phyloP scores from a whole-genome alignment of 2,329 filamentous ascomycete species.

The Sclerotiophoma versabilis region DNA sequence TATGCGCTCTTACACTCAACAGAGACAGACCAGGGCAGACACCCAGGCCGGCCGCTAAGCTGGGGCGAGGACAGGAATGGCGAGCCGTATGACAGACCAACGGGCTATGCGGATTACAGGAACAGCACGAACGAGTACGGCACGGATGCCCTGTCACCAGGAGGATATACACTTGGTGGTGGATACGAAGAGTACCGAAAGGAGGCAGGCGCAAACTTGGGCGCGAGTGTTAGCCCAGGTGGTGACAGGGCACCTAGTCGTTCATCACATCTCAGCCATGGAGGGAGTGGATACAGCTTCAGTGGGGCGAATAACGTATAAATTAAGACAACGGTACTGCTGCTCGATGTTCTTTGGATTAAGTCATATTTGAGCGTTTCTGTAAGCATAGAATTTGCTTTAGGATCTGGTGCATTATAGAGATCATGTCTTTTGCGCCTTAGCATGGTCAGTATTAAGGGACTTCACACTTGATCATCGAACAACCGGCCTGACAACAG shows the following conservation, averaged over 20 bases:
- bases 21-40: slow-evolving; percentile 49
- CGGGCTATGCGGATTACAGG: slow-evolving; percentile 52
- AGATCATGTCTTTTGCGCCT: slow-evolving; percentile 1
- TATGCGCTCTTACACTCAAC: slow-evolving; percentile 58
- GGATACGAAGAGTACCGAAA: slow-evolving; percentile 47
- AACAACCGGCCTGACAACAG: too few relatives aligned
- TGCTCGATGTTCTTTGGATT: not conserved
- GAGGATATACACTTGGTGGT: slow-evolving; percentile 22
- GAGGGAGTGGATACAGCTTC: slow-evolving; percentile 34
- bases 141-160: slow-evolving; percentile 42
- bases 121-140: slow-evolving; percentile 33
- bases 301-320: slow-evolving; percentile 14
- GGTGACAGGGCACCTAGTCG: slow-evolving; percentile 13
- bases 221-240: slow-evolving; percentile 8
- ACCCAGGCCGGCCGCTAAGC: slow-evolving; percentile 50
- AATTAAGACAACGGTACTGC: not conserved
- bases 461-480: not conserved
- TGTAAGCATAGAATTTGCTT: not conserved
- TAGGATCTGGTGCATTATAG: not conserved
- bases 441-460: not conserved
- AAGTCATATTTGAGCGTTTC: slow-evolving; percentile 5
- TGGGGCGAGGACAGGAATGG: slow-evolving; percentile 46
- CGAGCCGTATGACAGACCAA: slow-evolving; percentile 21
- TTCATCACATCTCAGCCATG: slow-evolving; percentile 23
- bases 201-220: slow-evolving; percentile 24